Conservation (phyloP, 495 filamentous ascomycete species). For the Aspergillus coremiiformis region DNA sequence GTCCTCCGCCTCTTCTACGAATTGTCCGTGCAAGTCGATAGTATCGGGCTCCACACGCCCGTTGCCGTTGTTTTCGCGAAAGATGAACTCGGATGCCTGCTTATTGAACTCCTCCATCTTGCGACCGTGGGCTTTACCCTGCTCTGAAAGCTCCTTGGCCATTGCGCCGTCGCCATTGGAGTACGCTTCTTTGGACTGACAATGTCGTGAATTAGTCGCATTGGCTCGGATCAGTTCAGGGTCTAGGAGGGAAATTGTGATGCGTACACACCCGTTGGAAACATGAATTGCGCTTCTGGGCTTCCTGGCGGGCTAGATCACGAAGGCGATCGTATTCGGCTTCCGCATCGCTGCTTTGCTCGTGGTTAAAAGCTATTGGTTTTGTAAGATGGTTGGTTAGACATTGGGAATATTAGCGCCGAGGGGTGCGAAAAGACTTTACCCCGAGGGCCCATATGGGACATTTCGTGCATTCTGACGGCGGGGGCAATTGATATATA, state of each 20-base stretch:
- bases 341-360: constrained; percentile 57
- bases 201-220: background rate
- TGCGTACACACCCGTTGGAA: constrained; percentile 54
- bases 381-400: background rate
- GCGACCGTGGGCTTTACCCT: constrained; percentile 74
- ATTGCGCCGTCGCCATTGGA: constrained; percentile 64
- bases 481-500: background rate
- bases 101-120: constrained; percentile 76
- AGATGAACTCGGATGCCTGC: constrained; percentile 88
- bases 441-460: constrained; percentile 51
- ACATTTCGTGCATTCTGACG: constrained; percentile 55
- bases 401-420: constrained; percentile 1
- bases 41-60: constrained; percentile 66
- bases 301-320: constrained; percentile 71
- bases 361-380: constrained; percentile 74
- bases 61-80: constrained; percentile 79
- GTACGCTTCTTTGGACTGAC: constrained; percentile 72
- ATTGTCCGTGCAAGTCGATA: constrained; percentile 91
- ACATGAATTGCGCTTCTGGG: constrained; percentile 63
- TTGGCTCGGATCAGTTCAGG: background rate
- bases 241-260: background rate
- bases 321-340: constrained; percentile 89
- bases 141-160: constrained; percentile 73
- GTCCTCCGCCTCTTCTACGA: constrained; percentile 86
- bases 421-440: constrained; percentile 4